Conservation (phyloP, 139 green algal genomes). For the Coelastrella sp. region DNA sequence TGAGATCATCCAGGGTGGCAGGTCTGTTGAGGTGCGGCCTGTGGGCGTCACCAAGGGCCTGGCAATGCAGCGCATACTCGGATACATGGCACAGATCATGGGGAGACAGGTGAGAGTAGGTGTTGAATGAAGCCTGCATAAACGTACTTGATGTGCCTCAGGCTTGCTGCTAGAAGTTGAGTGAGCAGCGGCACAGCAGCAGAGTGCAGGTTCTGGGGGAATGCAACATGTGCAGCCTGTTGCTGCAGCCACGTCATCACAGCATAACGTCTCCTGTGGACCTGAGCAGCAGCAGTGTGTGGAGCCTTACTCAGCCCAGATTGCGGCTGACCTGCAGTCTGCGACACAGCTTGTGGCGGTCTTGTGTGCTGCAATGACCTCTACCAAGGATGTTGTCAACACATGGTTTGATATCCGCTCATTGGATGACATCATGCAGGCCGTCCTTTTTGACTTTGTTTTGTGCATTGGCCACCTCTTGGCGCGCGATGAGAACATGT, state of each 20-base stretch:
- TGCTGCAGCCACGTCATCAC: too few species aligned
- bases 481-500: constrained; percentile 95
- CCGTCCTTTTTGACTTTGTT: constrained; percentile 80
- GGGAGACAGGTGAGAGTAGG: constrained; percentile 7
- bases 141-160: background rate
- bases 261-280: too few species aligned
- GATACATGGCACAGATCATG: constrained; percentile 47
- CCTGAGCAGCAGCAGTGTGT: too few species aligned
- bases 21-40: constrained; percentile 81
- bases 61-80: constrained; percentile 88
- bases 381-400: too few species aligned
- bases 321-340: too few species aligned
- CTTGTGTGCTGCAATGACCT: too few species aligned
- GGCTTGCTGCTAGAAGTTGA: background rate
- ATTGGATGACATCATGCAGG: background rate
- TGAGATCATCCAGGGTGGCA: constrained; percentile 92
- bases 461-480: constrained; percentile 94
- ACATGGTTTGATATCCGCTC: too few species aligned
- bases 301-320: too few species aligned
- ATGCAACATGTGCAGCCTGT: too few species aligned
- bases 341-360: too few species aligned
- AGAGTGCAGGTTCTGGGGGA: background rate
- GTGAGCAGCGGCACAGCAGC: background rate
- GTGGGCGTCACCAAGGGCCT: constrained; percentile 96
- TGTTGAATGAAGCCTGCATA: background rate